Conservation (phyloP, 768 basidiomycete species). For the Exidia glandulosa region DNA sequence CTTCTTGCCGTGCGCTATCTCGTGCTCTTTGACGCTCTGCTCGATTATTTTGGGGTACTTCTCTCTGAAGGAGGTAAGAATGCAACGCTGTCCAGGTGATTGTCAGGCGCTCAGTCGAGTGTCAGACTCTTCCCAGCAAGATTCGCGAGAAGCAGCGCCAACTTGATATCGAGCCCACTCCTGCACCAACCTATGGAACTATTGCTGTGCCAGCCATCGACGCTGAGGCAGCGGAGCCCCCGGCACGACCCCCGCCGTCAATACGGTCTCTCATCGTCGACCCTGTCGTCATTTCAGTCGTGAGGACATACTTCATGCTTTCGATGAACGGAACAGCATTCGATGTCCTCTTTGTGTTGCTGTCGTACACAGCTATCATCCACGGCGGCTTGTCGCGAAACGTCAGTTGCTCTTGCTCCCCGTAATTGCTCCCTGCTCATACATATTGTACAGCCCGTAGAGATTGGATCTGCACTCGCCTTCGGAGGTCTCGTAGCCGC, state of each 20-base stretch:
- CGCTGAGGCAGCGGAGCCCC: neutral
- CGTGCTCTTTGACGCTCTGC: slow-evolving; percentile 36
- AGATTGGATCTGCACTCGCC: slow-evolving; percentile 10
- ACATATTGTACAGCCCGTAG: slow-evolving; percentile 4
- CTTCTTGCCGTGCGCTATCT: slow-evolving; percentile 33
- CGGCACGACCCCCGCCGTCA: neutral
- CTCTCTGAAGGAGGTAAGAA: slow-evolving; percentile 12
- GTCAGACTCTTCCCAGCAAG: neutral
- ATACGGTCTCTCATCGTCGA: slow-evolving; percentile 1
- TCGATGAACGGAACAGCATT: slow-evolving; percentile 41
- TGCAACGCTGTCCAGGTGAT: neutral
- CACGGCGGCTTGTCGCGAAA: slow-evolving; percentile 49
- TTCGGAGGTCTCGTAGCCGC: slow-evolving; percentile 9
- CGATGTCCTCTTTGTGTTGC: slow-evolving; percentile 57
- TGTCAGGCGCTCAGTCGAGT: neutral
- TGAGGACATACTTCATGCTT: slow-evolving; percentile 21
- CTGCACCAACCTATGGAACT: neutral
- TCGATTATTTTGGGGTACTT: slow-evolving; percentile 35
- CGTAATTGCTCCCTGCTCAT: neutral
- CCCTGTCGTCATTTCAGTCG: neutral
- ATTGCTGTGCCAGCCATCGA: neutral
- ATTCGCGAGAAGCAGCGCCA: neutral
- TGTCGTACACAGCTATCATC: slow-evolving; percentile 49
- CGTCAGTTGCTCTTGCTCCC: slow-evolving; percentile 24
- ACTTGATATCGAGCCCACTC: neutral